Evolutionary conservation across 495 filamentous ascomycete genomes (phyloP), one percentile per base, ranked within the genome.

Genomic region (Aspergillus diversus): DNA sequence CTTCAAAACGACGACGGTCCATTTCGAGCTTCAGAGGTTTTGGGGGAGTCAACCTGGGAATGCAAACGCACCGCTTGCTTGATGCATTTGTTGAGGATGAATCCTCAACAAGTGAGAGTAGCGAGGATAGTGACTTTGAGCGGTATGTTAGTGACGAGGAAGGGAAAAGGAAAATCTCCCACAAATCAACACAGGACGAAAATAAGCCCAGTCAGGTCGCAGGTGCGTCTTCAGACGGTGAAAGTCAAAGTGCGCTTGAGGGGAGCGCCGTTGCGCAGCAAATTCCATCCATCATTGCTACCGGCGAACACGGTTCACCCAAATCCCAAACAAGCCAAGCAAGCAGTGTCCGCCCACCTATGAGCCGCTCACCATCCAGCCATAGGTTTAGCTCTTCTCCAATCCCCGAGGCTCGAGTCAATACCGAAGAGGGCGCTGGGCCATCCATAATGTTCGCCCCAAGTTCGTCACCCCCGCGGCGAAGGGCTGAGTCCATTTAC

Each of bases 371-470:
- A 7, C 68, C 73, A 1, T 81, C 77, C 39, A 78, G 75, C 61
- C 77, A 77, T 58, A 84, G 71, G 80, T 93, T 94, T 70, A 88
- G 88, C 17, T 91, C 87, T 52, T 86, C 84, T 21, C 84, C 91
- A n/a, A 86, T 91, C 9, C 91, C 92, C 0, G 86, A 89, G 67
- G 89, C 91, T 33, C 82, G 80, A 47, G 83, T 93, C 11, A 84
- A 87, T 9, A 78, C 77, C 1, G 84, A 88, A 54, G 90, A 90
- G 43, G 84, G 81, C 2, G 77, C 83, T 1, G 89, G 87, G 0
- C 88, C 89, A 3, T 87, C 80, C n/a, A 94, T 94, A 57, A 93
- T 90, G 88, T 93, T 94, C 70, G 83, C 83, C 12, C 75, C 89
- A 53, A 79, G 71, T 49, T 79, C 80, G 33, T 81, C 80, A 32